Percentiles rank a stretch among this genome's conserved stretches.
These are phyloP conservation scores for Psilocybe mexicana DNA, from an alignment of 1,284 basidiomycete species.

Conservation along the genomic window DNA sequence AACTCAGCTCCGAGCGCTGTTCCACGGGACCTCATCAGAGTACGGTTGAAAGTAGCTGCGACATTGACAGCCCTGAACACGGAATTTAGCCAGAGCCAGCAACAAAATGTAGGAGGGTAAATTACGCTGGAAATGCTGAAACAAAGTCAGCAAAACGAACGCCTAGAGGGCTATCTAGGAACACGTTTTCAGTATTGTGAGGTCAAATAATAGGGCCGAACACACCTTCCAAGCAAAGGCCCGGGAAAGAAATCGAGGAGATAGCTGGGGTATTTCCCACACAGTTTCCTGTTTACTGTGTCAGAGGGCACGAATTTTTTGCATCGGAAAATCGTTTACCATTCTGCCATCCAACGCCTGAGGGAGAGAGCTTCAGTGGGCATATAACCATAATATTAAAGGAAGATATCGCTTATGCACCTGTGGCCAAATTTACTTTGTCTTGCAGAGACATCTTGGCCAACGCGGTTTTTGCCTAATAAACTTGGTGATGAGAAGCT, in stretches of 20 bases:
- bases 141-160: slow-evolving; percentile 63
- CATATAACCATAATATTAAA: background rate
- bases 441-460: slow-evolving; percentile 51
- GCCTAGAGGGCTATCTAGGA: slow-evolving; percentile 56
- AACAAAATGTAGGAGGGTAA: background rate
- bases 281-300: slow-evolving; percentile 45
- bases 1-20: slow-evolving; percentile 69
- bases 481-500: background rate
- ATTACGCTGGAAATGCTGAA: slow-evolving; percentile 70
- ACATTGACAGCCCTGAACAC: slow-evolving; percentile 63
- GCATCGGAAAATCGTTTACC: slow-evolving; percentile 8
- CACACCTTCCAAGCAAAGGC: slow-evolving; percentile 67
- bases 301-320: background rate
- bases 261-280: slow-evolving; percentile 71
- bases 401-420: slow-evolving; percentile 27
- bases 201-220: background rate
- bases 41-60: slow-evolving; percentile 73
- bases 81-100: background rate
- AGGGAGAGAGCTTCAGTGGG: too few species aligned
- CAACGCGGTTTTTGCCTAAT: slow-evolving; percentile 34
- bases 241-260: slow-evolving; percentile 60
- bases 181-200: background rate
- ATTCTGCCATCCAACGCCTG: slow-evolving; percentile 46
- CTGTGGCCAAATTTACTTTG: slow-evolving; percentile 59
- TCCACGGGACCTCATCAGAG: slow-evolving; percentile 64